Evolutionary conservation across 2,329 filamentous ascomycete genomes (phyloP).

Genomic region (Byssoonygena ceratinophila): DNA sequence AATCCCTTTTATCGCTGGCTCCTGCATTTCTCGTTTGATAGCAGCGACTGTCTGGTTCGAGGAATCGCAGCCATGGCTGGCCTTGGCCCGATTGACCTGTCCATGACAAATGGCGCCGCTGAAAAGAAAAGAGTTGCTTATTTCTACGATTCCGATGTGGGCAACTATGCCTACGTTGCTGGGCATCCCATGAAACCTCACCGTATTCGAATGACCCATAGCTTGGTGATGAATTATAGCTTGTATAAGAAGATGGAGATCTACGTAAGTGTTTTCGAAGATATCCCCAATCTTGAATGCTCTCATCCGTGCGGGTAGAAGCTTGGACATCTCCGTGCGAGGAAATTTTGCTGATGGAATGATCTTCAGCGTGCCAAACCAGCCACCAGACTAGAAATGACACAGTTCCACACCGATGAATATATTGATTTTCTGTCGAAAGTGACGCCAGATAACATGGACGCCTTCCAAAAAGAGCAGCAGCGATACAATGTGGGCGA

Average conservation of each 20-base stretch:
- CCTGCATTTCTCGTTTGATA: neutral
- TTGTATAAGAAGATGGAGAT: slow-evolving; percentile 66
- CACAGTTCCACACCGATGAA: slow-evolving; percentile 62
- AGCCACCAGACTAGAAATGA: slow-evolving; percentile 60
- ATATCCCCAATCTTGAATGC: neutral
- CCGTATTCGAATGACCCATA: slow-evolving; percentile 56
- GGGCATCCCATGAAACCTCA: slow-evolving; percentile 60
- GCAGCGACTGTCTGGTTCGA: neutral
- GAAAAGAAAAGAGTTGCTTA: slow-evolving; percentile 80
- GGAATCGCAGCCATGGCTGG: slow-evolving; percentile 38
- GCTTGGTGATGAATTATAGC: slow-evolving; percentile 60
- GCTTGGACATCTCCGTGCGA: slow-evolving; percentile 15
- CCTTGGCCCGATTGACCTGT: slow-evolving; percentile 46
- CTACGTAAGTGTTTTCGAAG: slow-evolving; percentile 41
- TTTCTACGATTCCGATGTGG: slow-evolving; percentile 97
- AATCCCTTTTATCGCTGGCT: neutral
- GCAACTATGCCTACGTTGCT: slow-evolving; percentile 89
- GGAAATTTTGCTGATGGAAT: slow-evolving; percentile 17
- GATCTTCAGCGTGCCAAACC: slow-evolving; percentile 62
- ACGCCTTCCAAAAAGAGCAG: slow-evolving; percentile 80
- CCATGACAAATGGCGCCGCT: slow-evolving; percentile 41
- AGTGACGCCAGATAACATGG: slow-evolving; percentile 98
- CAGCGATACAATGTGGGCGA: slow-evolving; percentile 63
- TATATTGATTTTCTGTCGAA: slow-evolving; percentile 66
- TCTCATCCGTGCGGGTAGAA: neutral